phyloP scores from a whole-genome alignment of 495 filamentous ascomycete species.

The Penicillium alfredii region DNA sequence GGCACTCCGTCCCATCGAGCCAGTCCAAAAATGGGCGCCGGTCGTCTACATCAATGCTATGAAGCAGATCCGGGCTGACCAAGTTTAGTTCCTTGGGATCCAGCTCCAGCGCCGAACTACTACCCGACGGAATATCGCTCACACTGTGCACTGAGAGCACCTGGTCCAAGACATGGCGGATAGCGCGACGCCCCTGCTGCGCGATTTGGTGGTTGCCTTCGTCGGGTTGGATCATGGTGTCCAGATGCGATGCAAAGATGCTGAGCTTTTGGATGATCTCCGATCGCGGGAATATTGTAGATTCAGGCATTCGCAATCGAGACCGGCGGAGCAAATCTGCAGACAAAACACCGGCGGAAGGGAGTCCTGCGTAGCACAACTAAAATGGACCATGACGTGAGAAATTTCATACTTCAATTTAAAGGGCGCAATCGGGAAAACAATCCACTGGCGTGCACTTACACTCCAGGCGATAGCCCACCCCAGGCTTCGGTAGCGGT shows the following conservation, averaged over 20 bases:
- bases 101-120: not conserved
- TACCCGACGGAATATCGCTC: not conserved
- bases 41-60: constrained; percentile 11
- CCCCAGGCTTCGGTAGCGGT: not conserved
- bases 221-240: constrained; percentile 11
- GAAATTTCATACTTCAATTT: not conserved
- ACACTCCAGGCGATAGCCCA: constrained; percentile 4
- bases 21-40: constrained; percentile 8
- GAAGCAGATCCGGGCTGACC: constrained; percentile 1
- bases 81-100: not conserved
- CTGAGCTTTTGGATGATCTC: constrained; percentile 56
- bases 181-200: constrained; percentile 14
- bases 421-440: not conserved
- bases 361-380: constrained; percentile 43
- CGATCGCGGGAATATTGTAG: constrained; percentile 38
- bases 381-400: too few species aligned
- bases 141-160: constrained; percentile 13
- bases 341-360: constrained; percentile 49
- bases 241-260: constrained; percentile 36
- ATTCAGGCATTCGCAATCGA: not conserved
- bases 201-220: constrained; percentile 21
- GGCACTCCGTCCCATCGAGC: constrained; percentile 9
- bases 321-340: constrained; percentile 44
- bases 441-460: too few species aligned
- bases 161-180: constrained; percentile 23